phyloP scores from a whole-genome alignment of 768 basidiomycete species.

The Ramaria sp. region DNA sequence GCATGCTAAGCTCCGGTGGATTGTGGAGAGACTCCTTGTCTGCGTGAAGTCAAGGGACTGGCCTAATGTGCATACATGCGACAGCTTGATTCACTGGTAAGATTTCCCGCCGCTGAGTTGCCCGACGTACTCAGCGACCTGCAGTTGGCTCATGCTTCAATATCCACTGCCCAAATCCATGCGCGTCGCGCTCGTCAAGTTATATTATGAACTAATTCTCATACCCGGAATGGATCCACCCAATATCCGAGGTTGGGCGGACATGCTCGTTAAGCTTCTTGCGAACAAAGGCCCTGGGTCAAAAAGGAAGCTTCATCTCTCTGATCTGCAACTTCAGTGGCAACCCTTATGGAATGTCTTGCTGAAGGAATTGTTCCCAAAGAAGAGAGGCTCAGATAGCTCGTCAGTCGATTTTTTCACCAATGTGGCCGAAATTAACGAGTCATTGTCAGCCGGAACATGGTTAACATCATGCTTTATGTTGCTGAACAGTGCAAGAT shows the following conservation, averaged over 20 bases:
- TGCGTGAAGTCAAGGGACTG: slow-evolving; percentile 71
- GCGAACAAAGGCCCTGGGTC: slow-evolving; percentile 47
- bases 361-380: slow-evolving; percentile 67
- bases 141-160: slow-evolving; percentile 71
- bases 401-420: slow-evolving; percentile 31
- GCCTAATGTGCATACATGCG: slow-evolving; percentile 66
- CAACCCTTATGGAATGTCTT: slow-evolving; percentile 63
- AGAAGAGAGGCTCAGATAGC: slow-evolving; percentile 47
- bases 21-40: slow-evolving; percentile 56
- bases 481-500: slow-evolving; percentile 62
- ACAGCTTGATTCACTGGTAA: slow-evolving; percentile 70
- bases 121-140: neutral
- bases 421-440: slow-evolving; percentile 1
- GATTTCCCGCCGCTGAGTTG: slow-evolving; percentile 10
- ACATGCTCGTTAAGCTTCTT: slow-evolving; percentile 65
- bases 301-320: slow-evolving; percentile 53
- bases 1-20: slow-evolving; percentile 56
- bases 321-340: slow-evolving; percentile 67
- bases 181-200: slow-evolving; percentile 58
- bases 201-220: slow-evolving; percentile 74
- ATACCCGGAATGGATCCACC: slow-evolving; percentile 68
- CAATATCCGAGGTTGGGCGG: slow-evolving; percentile 63
- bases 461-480: slow-evolving; percentile 62
- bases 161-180: slow-evolving; percentile 64
- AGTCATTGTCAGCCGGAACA: slow-evolving; percentile 36